Conservation (phyloP, 2,329 filamentous ascomycete species). For the Sporothrix brasiliensis region DNA sequence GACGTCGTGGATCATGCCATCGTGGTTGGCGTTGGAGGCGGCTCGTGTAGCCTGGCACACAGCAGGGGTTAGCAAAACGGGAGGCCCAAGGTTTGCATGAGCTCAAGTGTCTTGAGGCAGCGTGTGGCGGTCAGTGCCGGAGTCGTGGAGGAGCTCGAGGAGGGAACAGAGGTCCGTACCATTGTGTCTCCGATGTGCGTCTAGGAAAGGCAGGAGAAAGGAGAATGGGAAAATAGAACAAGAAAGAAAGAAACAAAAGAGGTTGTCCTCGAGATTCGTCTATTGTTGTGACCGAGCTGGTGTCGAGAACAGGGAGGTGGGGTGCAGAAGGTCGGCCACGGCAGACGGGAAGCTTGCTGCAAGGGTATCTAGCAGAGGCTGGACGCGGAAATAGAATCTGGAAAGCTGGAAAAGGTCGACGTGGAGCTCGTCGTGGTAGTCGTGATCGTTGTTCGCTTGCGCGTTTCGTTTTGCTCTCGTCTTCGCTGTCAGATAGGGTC, state of each 20-base stretch:
- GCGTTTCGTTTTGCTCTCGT: slow-evolving; percentile 9
- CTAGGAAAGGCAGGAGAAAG: neutral
- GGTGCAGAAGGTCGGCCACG: neutral
- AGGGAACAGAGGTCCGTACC: neutral
- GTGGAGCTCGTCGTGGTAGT: slow-evolving; percentile 19
- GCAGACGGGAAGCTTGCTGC: neutral
- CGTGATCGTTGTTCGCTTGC: neutral
- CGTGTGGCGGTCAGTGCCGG: no score
- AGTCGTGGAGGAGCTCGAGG: neutral
- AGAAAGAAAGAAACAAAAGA: neutral
- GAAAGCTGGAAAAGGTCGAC: neutral
- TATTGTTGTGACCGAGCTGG: slow-evolving; percentile 3
- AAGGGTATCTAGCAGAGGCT: neutral
- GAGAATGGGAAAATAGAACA: neutral
- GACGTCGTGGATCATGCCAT: slow-evolving; percentile 99
- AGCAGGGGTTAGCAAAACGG: neutral
- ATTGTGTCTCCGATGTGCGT: slow-evolving; percentile 20
- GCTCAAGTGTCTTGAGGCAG: neutral
- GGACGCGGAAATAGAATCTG: slow-evolving; percentile 1
- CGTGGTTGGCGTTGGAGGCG: slow-evolving; percentile 83
- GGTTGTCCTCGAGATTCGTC: neutral
- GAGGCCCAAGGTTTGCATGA: neutral
- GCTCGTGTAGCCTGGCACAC: slow-evolving; percentile 54
- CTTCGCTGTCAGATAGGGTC: slow-evolving; percentile 11
- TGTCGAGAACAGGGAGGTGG: slow-evolving; percentile 10